Conservation (phyloP, 208 protist genomes). For the Acanthamoeba healyi region DNA sequence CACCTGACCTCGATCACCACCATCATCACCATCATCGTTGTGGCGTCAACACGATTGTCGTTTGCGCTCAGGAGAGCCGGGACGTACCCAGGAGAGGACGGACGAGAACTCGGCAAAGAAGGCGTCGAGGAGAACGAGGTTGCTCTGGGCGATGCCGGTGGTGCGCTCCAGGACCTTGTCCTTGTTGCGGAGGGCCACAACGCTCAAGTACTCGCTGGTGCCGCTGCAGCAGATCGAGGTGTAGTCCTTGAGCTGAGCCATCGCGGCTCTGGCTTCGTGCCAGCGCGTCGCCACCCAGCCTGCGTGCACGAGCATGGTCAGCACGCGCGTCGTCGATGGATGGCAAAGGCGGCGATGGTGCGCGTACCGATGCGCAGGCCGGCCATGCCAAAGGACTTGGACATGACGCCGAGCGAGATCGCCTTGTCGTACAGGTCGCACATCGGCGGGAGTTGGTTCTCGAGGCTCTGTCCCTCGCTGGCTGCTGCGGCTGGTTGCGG, state of each 20-base stretch:
- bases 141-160: not conserved
- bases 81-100: slow-evolving; percentile 49
- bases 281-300: slow-evolving; percentile 55
- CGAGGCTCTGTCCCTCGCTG: not conserved
- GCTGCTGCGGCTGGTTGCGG: not conserved
- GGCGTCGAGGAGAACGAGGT: slow-evolving; percentile 51
- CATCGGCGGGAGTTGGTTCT: not conserved
- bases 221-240: slow-evolving; percentile 73
- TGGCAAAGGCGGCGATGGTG: not conserved
- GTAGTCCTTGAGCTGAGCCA: slow-evolving; percentile 73
- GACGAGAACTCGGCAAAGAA: slow-evolving; percentile 43
- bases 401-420: slow-evolving; percentile 68
- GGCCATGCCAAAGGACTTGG: slow-evolving; percentile 64
- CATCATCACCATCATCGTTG: too few species aligned
- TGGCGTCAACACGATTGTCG: not conserved
- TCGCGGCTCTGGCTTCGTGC: not conserved
- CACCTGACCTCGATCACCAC: too few species aligned
- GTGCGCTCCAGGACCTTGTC: slow-evolving; percentile 11
- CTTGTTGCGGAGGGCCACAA: slow-evolving; percentile 32
- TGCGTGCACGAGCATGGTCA: not conserved
- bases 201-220: slow-evolving; percentile 56
- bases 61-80: too few species aligned
- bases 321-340: not conserved
- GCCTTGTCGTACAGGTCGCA: slow-evolving; percentile 68
- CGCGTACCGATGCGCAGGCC: slow-evolving; percentile 62